Evolutionary conservation across 2,329 filamentous ascomycete genomes (phyloP), one percentile per base, ranked within the genome.

Genomic region (Fusarium sp.): DNA sequence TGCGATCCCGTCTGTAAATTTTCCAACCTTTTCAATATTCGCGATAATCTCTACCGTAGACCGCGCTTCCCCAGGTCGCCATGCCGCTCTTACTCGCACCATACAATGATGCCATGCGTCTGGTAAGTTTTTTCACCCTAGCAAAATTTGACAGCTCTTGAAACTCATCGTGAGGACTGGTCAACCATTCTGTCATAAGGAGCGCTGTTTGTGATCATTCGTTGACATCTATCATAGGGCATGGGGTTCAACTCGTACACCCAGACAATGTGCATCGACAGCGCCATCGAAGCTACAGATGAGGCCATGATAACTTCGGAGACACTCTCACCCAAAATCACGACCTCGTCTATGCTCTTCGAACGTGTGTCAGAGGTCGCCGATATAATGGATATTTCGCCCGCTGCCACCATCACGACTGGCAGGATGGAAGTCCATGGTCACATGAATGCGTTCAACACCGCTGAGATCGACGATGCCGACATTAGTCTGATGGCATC

Each of bases 51-150:
- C 14, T 2, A 10, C 47, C 11, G 20, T 2, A 13, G 22, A 12
- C 11, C 22, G 9, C 8, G 32, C 8, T 13, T 12, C 32, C 9
- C 7, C 9, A 20, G 0, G 3, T 15, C 24, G 6, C 38, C 6
- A 70, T 70, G 65, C 51, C 55, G 35, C 41, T 57, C 13, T 12
- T 62, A 24, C 64, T 72, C 3, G 57, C 35, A 2, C 69, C 70
- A 5, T 73, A 70, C 39, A 50, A 66, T 17, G 45, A 51, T 39
- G 45, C 57, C 30, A 73, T 73, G 70, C 65, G 70, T 36, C 18
- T 73, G 18, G 69, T 64, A 44, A 0, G 61, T 63, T 3, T 9
- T 15, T 2, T 8, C 3, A 5, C 13, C 2, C 5, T 13, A 12
- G 4, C 3, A 7, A 50, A 6, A 50, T 1, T 8, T n/a, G 15